Evolutionary conservation across 2,329 filamentous ascomycete species (phyloP), one percentile per base, ranked within the genome.

Genomic region (Cladosporium phlei): DNA sequence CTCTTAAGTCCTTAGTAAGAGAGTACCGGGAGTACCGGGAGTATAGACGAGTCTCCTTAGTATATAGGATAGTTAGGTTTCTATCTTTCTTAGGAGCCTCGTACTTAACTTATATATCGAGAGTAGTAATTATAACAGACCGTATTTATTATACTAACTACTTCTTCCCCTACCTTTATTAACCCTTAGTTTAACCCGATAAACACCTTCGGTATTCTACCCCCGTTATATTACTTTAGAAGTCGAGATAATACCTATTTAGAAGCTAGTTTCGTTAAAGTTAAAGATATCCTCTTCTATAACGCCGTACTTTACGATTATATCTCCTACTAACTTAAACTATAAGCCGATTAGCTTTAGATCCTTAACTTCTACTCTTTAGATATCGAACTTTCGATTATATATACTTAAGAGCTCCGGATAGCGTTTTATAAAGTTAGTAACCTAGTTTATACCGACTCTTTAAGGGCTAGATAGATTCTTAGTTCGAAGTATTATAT

Each of bases 241-340:
- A 22, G 44, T 53, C 12, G 28, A 34, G 20, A 55, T 55, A 9
- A 52, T 33, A 16, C 57, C 53, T 22, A 60, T 56, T 29, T 45
- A n/a, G 47, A 60, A 59, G 29, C 57, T 50, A 30, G 49, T 54
- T 21, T 62, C 47, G 38, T 59, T 48, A 34, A 55, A 50, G 51
- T 53, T 55, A 38, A 52, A 53, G 25, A 55, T 52, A 28, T 54
- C 43, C 16, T 46, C 30, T 9, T 46, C 16, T 14, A 20, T 11
- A 16, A 55, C 37, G 28, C 49, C 34, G 42, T 52, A 46, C 38
- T 50, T 30, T 6, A 25, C 11, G 19, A 44, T 46, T 46, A 29
- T 52, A n/a, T 50, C 32, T 25, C 25, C 10, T n/a, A 52, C 42
- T n/a, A 48, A 25, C 37, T 50, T 46, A 21, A 54, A 52, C 47